Evolutionary conservation across 2,329 filamentous ascomycete genomes (phyloP).

Genomic region (Claviceps pazoutovae): DNA sequence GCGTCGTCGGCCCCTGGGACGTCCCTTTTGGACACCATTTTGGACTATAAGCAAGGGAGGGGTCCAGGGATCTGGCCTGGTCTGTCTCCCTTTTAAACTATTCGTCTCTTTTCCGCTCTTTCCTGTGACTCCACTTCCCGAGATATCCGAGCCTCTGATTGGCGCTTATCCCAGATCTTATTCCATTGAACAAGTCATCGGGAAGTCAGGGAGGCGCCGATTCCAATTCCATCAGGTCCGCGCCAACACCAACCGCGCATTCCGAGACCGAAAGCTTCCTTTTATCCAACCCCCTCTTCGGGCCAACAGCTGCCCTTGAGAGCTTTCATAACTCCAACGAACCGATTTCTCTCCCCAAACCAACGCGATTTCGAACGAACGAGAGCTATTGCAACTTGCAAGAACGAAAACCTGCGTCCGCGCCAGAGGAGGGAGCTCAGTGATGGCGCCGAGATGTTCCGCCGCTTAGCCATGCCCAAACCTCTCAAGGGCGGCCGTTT

Average conservation of each 20-base stretch:
- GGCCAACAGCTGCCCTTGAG: neutral
- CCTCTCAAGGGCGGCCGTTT: slow-evolving; percentile 3
- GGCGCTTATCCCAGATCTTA: neutral
- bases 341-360: neutral
- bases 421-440: slow-evolving; percentile 5
- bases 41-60: too few relatives aligned
- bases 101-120: neutral
- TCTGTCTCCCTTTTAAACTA: too few relatives aligned
- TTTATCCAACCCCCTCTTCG: neutral
- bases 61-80: too few relatives aligned
- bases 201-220: neutral
- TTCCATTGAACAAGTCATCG: neutral
- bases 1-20: too few relatives aligned
- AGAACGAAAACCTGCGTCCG: neutral
- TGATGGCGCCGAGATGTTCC: slow-evolving; percentile 19
- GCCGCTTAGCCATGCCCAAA: slow-evolving; percentile 4
- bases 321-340: neutral
- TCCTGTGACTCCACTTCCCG: neutral
- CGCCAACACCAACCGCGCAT: neutral
- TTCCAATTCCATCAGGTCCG: neutral
- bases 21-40: too few relatives aligned
- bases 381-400: neutral
- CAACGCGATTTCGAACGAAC: neutral
- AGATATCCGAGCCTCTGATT: neutral
- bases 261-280: neutral